Base-by-base conservation (phyloP, 2,329 filamentous ascomycete species). In the Bipolaris zeicola region DNA sequence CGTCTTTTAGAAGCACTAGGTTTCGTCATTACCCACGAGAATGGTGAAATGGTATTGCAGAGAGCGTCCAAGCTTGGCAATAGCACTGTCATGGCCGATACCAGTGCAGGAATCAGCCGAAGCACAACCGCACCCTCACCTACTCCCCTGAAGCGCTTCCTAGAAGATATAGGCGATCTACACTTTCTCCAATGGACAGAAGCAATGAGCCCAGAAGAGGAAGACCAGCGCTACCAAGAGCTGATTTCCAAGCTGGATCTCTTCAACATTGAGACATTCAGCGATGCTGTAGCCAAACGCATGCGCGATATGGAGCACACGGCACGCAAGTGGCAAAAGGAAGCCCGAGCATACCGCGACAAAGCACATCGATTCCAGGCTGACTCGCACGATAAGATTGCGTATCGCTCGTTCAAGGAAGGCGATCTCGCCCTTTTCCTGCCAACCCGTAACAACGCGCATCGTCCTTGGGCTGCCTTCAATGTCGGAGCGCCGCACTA, bases 401-500 rank as follows among this genome's bases (percentile, higher is more conserved):
- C 95, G 2, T 97, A 95, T 74, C 89, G 89, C 58, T 89, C 94
- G 48, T 99, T 99, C 81, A 98, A 97, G 72, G 93, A 97, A 76
- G 94, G 95, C 6, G 95, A 99, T 71, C 83, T 99, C 13, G 95
- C 94, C 11, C 79, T 99, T 2, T 99, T 99, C 79, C 79, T 99
- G 38, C 95, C 95, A 0, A 99, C 95, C 0, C 85, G 94, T 34
- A 98, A 97, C 72, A 93, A 98, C 77, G 91, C 90, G 36, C 95
- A 92, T 4, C 90, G 94, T 14, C 94, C 95, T 0, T 99, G 95
- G 95, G 95, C 95, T 5, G 95, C 95, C 0, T 99, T 99, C 83
- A 99, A 99, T 69, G 91, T 99, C 31, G 94, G 93, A 1, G 96
- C 94, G 58, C 95, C 95, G 7, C 95, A 99, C 75, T 98, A 95